Conservation (phyloP, 208 protist genomes). For the Angomonas ambiguus region DNA sequence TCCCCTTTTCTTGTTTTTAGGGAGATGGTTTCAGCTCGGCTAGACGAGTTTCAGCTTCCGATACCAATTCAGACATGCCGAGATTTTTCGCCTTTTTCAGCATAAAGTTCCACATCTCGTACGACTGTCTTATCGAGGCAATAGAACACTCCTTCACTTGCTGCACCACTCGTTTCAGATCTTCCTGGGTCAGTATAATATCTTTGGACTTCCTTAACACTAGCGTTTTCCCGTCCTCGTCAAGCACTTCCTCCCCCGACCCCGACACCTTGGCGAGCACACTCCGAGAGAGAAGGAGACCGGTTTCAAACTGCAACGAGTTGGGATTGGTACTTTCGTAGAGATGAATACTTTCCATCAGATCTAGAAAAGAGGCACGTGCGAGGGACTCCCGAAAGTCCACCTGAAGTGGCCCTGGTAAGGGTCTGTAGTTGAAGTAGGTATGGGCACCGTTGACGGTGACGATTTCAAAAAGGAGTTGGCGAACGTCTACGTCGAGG, state of each 20-base stretch:
- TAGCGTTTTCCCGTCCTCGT: constrained; percentile 29
- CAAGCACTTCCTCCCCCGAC: constrained; percentile 53
- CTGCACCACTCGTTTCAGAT: constrained; percentile 34
- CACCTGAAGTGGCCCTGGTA: constrained; percentile 55
- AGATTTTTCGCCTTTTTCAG: constrained; percentile 49
- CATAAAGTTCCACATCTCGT: constrained; percentile 53
- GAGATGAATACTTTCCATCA: constrained; percentile 58
- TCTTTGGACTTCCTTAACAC: constrained; percentile 23
- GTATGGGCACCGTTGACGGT: constrained; percentile 48
- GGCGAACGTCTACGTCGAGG: constrained; percentile 74
- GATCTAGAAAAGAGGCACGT: constrained; percentile 41
- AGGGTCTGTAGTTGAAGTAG: constrained; percentile 45
- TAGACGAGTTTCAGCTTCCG: constrained; percentile 12
- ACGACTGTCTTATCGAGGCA: constrained; percentile 23
- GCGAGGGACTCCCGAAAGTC: constrained; percentile 67
- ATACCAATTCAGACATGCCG: constrained; percentile 16
- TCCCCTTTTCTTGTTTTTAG: background rate
- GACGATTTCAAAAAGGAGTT: constrained; percentile 47
- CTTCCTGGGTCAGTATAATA: constrained; percentile 14
- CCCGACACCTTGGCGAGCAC: constrained; percentile 51
- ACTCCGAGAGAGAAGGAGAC: constrained; percentile 41
- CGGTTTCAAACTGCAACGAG: constrained; percentile 24
- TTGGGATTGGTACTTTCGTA: constrained; percentile 47
- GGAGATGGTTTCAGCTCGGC: background rate
- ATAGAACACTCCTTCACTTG: constrained; percentile 47